A percentile compares a stretch with the other conserved stretches of the same genome.
phyloP scores from a whole-genome alignment of 352 stramenopile species.

The Phytophthora citricola region DNA sequence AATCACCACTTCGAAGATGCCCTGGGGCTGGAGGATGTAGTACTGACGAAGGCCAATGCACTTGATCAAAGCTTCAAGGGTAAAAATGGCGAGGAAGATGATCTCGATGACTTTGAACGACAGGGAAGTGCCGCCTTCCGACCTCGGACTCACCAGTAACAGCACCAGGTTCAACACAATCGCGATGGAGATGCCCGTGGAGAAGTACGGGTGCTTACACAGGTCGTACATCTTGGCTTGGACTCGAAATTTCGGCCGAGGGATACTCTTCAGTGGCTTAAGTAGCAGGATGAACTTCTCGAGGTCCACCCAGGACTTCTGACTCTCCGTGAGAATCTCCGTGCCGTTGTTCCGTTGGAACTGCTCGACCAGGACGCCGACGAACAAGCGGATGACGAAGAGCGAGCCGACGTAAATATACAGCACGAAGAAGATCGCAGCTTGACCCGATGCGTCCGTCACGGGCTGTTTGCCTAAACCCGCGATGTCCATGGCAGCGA shows the following conservation, averaged over 20 bases:
- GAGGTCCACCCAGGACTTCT: slow-evolving; percentile 84
- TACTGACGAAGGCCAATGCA: slow-evolving; percentile 66
- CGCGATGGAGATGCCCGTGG: slow-evolving; percentile 50
- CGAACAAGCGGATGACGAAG: slow-evolving; percentile 83
- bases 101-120: slow-evolving; percentile 74
- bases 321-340: slow-evolving; percentile 77
- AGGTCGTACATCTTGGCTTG: slow-evolving; percentile 62
- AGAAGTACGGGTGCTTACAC: slow-evolving; percentile 69
- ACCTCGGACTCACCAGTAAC: slow-evolving; percentile 65
- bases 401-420: slow-evolving; percentile 81
- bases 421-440: slow-evolving; percentile 74
- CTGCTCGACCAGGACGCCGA: slow-evolving; percentile 82
- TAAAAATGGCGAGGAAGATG: slow-evolving; percentile 71
- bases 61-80: slow-evolving; percentile 63
- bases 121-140: slow-evolving; percentile 19
- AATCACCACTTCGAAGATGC: slow-evolving; percentile 72
- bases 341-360: slow-evolving; percentile 88
- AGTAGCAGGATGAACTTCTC: slow-evolving; percentile 84
- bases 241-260: slow-evolving; percentile 35
- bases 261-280: slow-evolving; percentile 64
- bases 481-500: slow-evolving; percentile 78
- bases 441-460: slow-evolving; percentile 49
- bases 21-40: slow-evolving; percentile 61
- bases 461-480: slow-evolving; percentile 53
- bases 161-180: slow-evolving; percentile 80